phyloP scores from a whole-genome alignment of 1,284 basidiomycete genomes.

The Apiotrichum veenhuisii region DNA sequence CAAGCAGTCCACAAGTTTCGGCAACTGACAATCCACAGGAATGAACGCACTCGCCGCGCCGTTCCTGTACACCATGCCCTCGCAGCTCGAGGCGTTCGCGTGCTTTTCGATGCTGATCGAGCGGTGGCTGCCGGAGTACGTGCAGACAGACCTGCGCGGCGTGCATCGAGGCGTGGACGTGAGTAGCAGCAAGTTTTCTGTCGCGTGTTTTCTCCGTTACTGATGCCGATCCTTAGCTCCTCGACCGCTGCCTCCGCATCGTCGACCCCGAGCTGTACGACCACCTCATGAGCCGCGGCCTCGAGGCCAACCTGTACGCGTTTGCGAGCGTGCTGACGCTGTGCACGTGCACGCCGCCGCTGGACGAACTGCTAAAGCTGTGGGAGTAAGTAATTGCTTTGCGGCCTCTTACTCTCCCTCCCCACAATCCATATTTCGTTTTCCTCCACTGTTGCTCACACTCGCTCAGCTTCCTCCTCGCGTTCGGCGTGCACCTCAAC shows the following conservation, averaged over 20 bases:
- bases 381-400: constrained; percentile 63
- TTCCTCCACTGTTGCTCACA: background rate
- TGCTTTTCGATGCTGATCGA: constrained; percentile 95
- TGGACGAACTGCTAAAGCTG: constrained; percentile 86
- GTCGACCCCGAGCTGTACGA: constrained; percentile 81
- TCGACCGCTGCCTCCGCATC: constrained; percentile 85
- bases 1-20: no score
- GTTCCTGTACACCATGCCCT: constrained; percentile 92
- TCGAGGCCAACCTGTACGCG: constrained; percentile 97
- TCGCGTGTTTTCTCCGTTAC: background rate
- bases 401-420: no score
- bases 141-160: constrained; percentile 89
- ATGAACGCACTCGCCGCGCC: constrained; percentile 99
- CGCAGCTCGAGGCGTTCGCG: constrained; percentile 92
- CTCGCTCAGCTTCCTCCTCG: constrained; percentile 76
- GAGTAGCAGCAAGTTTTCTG: constrained; percentile 25
- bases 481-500: constrained; percentile 93
- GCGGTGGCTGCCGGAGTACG: constrained; percentile 84
- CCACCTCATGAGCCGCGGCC: constrained; percentile 79
- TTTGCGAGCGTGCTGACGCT: constrained; percentile 79
- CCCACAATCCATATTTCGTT: background rate
- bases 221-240: constrained; percentile 57
- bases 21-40: constrained; percentile 48
- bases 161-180: constrained; percentile 92
- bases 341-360: constrained; percentile 92